Conservation (phyloP, 768 basidiomycete genomes). For the Leccinellum albellum region DNA sequence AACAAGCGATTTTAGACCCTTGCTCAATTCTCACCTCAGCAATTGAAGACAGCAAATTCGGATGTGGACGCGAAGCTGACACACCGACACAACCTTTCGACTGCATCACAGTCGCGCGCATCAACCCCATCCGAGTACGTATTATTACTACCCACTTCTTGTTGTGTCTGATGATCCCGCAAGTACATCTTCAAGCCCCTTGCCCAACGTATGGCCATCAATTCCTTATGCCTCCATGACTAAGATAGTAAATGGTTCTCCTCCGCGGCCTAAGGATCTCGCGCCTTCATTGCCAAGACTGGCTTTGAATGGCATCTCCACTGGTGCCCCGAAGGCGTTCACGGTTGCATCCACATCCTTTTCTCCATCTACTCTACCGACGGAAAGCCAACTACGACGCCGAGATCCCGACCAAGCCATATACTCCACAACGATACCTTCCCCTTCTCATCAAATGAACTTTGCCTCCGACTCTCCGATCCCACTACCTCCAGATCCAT, state of each 20-base stretch:
- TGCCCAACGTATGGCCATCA: constrained; percentile 39
- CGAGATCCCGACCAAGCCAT: constrained; percentile 49
- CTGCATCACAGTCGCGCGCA: constrained; percentile 10
- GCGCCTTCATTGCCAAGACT: constrained; percentile 57
- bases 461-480: constrained; percentile 52
- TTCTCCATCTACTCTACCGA: constrained; percentile 28
- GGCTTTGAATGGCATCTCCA: constrained; percentile 66
- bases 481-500: constrained; percentile 82
- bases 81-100: constrained; percentile 17
- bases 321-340: constrained; percentile 53
- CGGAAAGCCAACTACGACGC: constrained; percentile 47
- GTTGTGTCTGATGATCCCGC: constrained; percentile 7
- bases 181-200: constrained; percentile 10
- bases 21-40: constrained; percentile 62
- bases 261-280: constrained; percentile 21
- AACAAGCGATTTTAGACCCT: constrained; percentile 43
- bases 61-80: constrained; percentile 22
- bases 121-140: constrained; percentile 20
- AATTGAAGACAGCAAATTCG: constrained; percentile 20
- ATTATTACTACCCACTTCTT: constrained; percentile 3
- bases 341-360: constrained; percentile 19
- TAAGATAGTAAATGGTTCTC: constrained; percentile 15
- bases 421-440: constrained; percentile 41
- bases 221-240: constrained; percentile 40
- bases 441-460: constrained; percentile 23